These are phyloP conservation scores for Umbelopsis vinacea DNA, from an alignment of 192 early-diverging fungal species.

Conservation along the genomic window DNA sequence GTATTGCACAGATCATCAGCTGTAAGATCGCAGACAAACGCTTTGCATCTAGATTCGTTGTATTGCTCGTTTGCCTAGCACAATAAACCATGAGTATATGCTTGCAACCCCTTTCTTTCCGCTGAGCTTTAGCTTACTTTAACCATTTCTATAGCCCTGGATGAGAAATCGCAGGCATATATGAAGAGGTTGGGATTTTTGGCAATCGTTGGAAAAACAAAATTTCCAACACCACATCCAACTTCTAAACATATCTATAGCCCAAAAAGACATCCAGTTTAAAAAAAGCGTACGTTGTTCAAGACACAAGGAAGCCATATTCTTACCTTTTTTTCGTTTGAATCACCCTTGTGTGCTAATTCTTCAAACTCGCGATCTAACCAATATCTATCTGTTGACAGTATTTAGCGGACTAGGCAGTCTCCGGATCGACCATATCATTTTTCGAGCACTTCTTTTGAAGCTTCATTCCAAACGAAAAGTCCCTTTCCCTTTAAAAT, in stretches of 20 bases:
- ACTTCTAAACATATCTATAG: constrained; percentile 71
- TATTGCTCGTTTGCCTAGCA: constrained; percentile 66
- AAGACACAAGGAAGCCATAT: too few species aligned
- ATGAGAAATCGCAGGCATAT: constrained; percentile 95
- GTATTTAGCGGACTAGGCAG: not conserved
- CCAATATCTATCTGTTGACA: constrained; percentile 85
- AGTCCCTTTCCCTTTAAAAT: not conserved
- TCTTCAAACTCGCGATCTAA: constrained; percentile 93
- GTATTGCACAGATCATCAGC: constrained; percentile 66
- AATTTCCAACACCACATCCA: constrained; percentile 98
- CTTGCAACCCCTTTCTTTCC: not conserved
- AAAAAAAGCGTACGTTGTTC: too few species aligned
- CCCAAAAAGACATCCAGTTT: not conserved
- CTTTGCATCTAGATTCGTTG: constrained; percentile 73
- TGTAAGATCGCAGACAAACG: constrained; percentile 97
- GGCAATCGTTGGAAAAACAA: constrained; percentile 91
- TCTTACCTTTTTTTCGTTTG: constrained; percentile 17
- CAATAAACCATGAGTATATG: not conserved
- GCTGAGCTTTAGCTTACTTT: constrained; percentile 49
- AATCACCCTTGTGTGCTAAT: constrained; percentile 44
- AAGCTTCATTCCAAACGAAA: too few species aligned
- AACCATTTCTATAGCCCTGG: constrained; percentile 89
- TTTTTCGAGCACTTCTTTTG: too few species aligned
- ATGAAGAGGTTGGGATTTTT: constrained; percentile 80
- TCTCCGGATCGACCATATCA: not conserved